phyloP scores from a whole-genome alignment of 2,329 filamentous ascomycete genomes.

The Scytalidium sp. region DNA sequence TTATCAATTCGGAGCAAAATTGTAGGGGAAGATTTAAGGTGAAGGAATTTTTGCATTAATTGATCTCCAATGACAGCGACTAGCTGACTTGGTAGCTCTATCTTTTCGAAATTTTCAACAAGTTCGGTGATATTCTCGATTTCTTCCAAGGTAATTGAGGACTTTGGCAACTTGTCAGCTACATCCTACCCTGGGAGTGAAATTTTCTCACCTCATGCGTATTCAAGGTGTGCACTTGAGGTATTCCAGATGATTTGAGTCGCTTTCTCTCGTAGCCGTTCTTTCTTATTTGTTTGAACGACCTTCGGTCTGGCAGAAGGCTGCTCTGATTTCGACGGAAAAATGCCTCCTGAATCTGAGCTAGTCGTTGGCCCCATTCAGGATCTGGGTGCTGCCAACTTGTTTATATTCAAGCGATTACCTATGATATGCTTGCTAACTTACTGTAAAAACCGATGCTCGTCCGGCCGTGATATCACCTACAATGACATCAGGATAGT shows the following conservation, averaged over 20 bases:
- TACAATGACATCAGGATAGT: conserved; percentile 84
- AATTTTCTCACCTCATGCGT: conserved; percentile 56
- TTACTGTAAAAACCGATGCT: conserved; percentile 59
- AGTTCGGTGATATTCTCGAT: conserved; percentile 69
- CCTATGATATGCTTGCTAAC: conserved; percentile 1
- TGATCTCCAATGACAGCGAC: conserved; percentile 74
- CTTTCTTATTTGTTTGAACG: conserved; percentile 63
- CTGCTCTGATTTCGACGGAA: conserved; percentile 44
- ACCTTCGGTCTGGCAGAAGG: conserved; percentile 39
- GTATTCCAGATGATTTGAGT: conserved; percentile 52
- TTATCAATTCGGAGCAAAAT: conserved; percentile 51
- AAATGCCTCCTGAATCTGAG: conserved; percentile 61
- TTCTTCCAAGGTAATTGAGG: conserved; percentile 70
- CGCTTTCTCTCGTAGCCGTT: conserved; percentile 41
- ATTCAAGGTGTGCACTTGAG: conserved; percentile 70
- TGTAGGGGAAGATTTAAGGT: conserved; percentile 57
- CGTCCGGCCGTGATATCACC: conserved; percentile 62
- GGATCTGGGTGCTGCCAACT: conserved; percentile 64
- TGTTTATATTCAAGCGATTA: conserved; percentile 18
- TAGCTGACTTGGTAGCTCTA: conserved; percentile 80
- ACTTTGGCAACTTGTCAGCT: conserved; percentile 37
- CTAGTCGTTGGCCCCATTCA: conserved; percentile 69
- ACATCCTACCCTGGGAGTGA: conserved; percentile 11
- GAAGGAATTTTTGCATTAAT: conserved; percentile 72
- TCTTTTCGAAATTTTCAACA: conserved; percentile 69